phyloP scores from a whole-genome alignment of 306 rosid species.

The Myrica gale region DNA sequence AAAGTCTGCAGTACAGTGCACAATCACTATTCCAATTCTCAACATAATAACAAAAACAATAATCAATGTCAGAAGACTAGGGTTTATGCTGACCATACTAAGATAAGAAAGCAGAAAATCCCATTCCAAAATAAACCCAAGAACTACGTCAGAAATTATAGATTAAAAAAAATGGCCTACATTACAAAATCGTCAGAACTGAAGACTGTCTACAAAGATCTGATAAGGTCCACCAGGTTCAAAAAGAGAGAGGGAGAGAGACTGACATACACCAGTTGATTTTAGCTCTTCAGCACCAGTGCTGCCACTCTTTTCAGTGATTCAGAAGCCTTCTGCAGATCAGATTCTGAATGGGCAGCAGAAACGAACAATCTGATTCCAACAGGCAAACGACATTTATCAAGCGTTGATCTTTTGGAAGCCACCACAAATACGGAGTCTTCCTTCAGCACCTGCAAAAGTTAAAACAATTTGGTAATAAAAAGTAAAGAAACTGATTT shows the following conservation, averaged over 20 bases:
- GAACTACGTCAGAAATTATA: conserved; percentile 7
- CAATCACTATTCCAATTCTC: background rate
- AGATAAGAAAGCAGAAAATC: conserved; percentile 11
- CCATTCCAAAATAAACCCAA: conserved; percentile 3
- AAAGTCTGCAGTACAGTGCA: background rate
- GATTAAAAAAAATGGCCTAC: background rate
- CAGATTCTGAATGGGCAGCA: conserved; percentile 77
- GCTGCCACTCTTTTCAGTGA: conserved; percentile 69
- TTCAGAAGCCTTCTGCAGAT: conserved; percentile 68
- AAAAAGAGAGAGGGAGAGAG: background rate
- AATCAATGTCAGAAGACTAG: background rate
- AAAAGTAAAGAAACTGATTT: conserved; percentile 15
- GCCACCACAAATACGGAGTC: conserved; percentile 63
- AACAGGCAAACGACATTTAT: conserved; percentile 70
- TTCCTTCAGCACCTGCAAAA: conserved; percentile 68
- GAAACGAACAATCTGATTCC: conserved; percentile 84
- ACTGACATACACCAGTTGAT: conserved; percentile 24
- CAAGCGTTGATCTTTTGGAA: conserved; percentile 77
- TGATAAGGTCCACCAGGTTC: background rate
- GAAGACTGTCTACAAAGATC: conserved; percentile 6
- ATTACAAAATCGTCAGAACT: conserved; percentile 19
- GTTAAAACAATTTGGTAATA: conserved; percentile 19
- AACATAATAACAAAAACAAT: background rate
- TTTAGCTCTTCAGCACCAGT: conserved; percentile 49
- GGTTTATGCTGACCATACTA: background rate